phyloP scores from a whole-genome alignment of 257 asterid species.

The Solanum infundibuliforme region DNA sequence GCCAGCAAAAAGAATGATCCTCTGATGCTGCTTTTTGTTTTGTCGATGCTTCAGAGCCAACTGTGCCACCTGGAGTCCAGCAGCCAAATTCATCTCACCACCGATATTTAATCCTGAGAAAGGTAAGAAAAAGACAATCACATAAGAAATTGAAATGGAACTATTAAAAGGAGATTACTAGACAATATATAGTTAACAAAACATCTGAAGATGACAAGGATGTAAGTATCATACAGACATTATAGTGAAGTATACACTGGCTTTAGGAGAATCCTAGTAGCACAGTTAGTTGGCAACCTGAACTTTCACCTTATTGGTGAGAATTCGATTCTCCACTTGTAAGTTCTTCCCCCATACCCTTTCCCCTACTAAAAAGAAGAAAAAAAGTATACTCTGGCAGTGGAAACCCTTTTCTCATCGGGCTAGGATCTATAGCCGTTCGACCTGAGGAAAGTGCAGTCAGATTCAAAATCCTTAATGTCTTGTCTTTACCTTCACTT shows the following conservation, averaged over 20 bases:
- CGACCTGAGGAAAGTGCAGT: not conserved
- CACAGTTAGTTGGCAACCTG: not conserved
- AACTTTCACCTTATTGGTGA: not conserved
- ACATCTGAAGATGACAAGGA: not conserved
- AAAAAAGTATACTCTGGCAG: not conserved
- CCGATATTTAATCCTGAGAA: slow-evolving; percentile 69
- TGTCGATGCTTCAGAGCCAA: slow-evolving; percentile 94
- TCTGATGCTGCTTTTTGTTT: slow-evolving; percentile 88
- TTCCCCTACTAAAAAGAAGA: not conserved
- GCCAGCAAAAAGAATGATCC: slow-evolving; percentile 93
- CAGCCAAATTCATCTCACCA: slow-evolving; percentile 88
- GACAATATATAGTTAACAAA: not conserved
- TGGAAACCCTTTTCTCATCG: not conserved
- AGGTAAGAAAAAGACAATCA: not conserved
- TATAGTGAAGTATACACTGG: not conserved
- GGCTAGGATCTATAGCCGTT: not conserved
- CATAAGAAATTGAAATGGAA: not conserved
- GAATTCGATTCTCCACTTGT: not conserved
- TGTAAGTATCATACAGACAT: not conserved
- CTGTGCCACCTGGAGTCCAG: slow-evolving; percentile 95
- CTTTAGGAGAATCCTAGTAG: not conserved
- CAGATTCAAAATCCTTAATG: not conserved
- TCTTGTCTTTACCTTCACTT: not conserved
- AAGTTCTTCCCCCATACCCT: not conserved
- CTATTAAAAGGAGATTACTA: not conserved